Percentiles rank a stretch among this genome's conserved stretches.
phyloP scores from a whole-genome alignment of 2,329 filamentous ascomycete species.

The Trichophyton rubrum region DNA sequence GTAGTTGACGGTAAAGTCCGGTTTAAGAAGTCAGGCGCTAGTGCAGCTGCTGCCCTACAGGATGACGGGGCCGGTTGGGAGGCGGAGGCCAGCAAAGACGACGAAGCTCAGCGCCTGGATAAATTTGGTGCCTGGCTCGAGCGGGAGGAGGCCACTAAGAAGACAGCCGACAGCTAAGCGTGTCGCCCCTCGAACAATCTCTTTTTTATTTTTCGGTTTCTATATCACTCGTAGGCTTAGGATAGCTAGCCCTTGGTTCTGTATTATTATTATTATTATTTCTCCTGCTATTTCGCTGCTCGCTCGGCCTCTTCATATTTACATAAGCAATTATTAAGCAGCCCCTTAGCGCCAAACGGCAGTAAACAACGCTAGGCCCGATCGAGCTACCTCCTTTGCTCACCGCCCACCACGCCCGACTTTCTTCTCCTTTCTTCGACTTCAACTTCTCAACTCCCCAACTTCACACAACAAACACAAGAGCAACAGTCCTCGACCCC shows the following conservation, averaged over 20 bases:
- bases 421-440: constrained; percentile 14
- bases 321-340: neutral
- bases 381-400: constrained; percentile 8
- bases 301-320: neutral
- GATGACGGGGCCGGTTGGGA: constrained; percentile 34
- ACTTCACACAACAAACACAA: constrained; percentile 10
- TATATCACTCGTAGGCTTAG: neutral
- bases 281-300: neutral
- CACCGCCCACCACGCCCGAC: constrained; percentile 22
- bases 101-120: constrained; percentile 34
- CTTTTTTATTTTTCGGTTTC: neutral
- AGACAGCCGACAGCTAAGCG: neutral
- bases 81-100: constrained; percentile 31
- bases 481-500: constrained; percentile 8
- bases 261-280: neutral
- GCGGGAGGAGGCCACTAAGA: constrained; percentile 5
- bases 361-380: constrained; percentile 1
- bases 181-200: neutral
- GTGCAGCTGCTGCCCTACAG: constrained; percentile 29
- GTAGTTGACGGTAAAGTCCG: constrained; percentile 58
- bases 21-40: constrained; percentile 53
- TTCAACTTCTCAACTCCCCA: constrained; percentile 8
- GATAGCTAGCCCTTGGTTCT: neutral
- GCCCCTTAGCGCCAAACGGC: neutral
- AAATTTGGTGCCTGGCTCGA: constrained; percentile 38